These are phyloP conservation scores for Fusarium oligoseptatum DNA, from an alignment of 2,329 filamentous ascomycete species.

Conservation along the genomic window DNA sequence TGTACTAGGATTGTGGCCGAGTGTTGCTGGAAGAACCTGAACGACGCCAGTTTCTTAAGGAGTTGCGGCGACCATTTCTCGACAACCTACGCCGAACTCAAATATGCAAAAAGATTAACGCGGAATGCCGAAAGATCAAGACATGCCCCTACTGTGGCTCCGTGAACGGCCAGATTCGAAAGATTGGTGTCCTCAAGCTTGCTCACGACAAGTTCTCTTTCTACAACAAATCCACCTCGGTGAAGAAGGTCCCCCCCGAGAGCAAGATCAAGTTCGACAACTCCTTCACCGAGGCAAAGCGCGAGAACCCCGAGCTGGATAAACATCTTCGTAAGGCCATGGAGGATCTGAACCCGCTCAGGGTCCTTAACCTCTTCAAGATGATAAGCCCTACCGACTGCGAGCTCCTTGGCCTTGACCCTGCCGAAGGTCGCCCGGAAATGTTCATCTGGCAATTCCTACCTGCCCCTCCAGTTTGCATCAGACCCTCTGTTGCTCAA, in stretches of 20 bases:
- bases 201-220: conserved; percentile 92
- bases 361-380: conserved; percentile 92
- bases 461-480: conserved; percentile 92
- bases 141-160: conserved; percentile 83
- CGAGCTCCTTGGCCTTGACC: conserved; percentile 90
- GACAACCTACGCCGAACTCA: conserved; percentile 89
- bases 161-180: conserved; percentile 92
- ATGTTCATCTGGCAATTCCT: conserved; percentile 99
- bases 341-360: conserved; percentile 92
- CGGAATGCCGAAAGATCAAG: conserved; percentile 89
- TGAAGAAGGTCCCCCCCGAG: conserved; percentile 84
- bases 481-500: conserved; percentile 92
- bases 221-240: conserved; percentile 89
- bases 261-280: conserved; percentile 88
- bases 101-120: conserved; percentile 89
- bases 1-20: conserved; percentile 77
- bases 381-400: conserved; percentile 87
- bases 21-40: conserved; percentile 87
- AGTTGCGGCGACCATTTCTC: conserved; percentile 83
- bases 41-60: conserved; percentile 80
- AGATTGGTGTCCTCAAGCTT: conserved; percentile 92
- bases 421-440: conserved; percentile 88
- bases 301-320: conserved; percentile 84
- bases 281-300: conserved; percentile 85
- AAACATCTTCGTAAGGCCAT: conserved; percentile 93